phyloP scores from a whole-genome alignment of 768 basidiomycete species.

The Suillus subalutaceus region DNA sequence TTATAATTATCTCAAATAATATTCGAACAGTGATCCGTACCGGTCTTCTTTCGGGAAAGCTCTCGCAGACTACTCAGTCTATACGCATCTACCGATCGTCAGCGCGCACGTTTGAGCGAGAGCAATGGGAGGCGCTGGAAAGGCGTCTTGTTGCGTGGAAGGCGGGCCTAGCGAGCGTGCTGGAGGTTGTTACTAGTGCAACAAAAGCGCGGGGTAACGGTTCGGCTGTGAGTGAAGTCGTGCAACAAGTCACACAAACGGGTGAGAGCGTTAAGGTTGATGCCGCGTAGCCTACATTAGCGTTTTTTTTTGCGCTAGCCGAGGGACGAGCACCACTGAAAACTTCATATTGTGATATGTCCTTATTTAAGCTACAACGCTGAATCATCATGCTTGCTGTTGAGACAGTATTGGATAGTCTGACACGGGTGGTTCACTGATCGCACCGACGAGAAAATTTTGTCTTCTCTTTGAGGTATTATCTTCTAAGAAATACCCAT shows the following conservation, averaged over 20 bases:
- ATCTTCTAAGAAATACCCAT: too few species aligned
- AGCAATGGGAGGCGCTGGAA: constrained; percentile 81
- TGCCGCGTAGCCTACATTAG: neutral
- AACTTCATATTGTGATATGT: too few species aligned
- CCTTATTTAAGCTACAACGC: too few species aligned
- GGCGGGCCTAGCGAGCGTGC: constrained; percentile 63
- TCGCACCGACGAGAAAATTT: too few species aligned
- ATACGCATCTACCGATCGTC: constrained; percentile 75
- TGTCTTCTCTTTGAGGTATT: too few species aligned
- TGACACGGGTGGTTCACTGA: too few species aligned
- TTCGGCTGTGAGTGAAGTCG: constrained; percentile 21
- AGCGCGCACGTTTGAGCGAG: constrained; percentile 72
- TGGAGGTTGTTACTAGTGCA: constrained; percentile 72
- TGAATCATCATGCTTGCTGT: too few species aligned
- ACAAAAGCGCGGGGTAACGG: constrained; percentile 42
- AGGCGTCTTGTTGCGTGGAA: constrained; percentile 81
- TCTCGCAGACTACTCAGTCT: constrained; percentile 78
- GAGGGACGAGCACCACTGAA: too few species aligned
- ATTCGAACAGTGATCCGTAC: constrained; percentile 70
- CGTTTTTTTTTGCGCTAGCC: too few species aligned
- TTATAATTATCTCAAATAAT: neutral
- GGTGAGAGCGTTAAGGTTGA: constrained; percentile 3
- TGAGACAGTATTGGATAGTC: too few species aligned
- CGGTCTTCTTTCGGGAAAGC: constrained; percentile 77
- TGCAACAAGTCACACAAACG: constrained; percentile 20